Percentiles rank a stretch among this genome's conserved stretches.
Conservation (phyloP, 129 eudicot species). For the Calendula officinalis region DNA sequence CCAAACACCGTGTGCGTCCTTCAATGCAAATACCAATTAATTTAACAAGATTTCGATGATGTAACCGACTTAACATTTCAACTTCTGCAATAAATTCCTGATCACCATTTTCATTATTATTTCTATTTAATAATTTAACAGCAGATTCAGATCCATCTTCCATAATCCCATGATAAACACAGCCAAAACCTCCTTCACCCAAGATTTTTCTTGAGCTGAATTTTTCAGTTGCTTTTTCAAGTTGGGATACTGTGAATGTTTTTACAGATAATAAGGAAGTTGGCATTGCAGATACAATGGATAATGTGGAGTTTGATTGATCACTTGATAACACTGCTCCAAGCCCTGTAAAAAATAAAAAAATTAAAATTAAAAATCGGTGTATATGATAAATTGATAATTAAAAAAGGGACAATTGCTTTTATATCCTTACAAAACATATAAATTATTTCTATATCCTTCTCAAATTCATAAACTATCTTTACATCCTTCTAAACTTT, state of each 20-base stretch:
- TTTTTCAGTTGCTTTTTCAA: slow-evolving; percentile 83
- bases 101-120: slow-evolving; percentile 81
- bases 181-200: slow-evolving; percentile 99
- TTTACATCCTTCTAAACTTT: too few relatives aligned
- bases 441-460: too few relatives aligned
- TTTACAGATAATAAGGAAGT: slow-evolving; percentile 82
- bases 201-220: slow-evolving; percentile 65
- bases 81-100: slow-evolving; percentile 95
- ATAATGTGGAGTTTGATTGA: slow-evolving; percentile 76
- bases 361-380: neutral
- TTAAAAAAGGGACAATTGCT: too few relatives aligned
- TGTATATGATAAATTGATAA: neutral
- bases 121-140: slow-evolving; percentile 82
- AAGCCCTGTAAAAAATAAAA: slow-evolving; percentile 52
- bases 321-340: slow-evolving; percentile 76
- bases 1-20: slow-evolving; percentile 90
- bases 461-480: too few relatives aligned
- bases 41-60: slow-evolving; percentile 94
- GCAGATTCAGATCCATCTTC: slow-evolving; percentile 86
- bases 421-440: too few relatives aligned
- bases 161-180: slow-evolving; percentile 78
- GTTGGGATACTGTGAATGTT: slow-evolving; percentile 75
- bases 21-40: slow-evolving; percentile 93
- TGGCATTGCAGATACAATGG: slow-evolving; percentile 74
- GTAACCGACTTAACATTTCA: slow-evolving; percentile 95